Evolutionary conservation across 2,329 filamentous ascomycete species (phyloP), one percentile per base, ranked within the genome.

Genomic region (Calonectria ilicicola): DNA sequence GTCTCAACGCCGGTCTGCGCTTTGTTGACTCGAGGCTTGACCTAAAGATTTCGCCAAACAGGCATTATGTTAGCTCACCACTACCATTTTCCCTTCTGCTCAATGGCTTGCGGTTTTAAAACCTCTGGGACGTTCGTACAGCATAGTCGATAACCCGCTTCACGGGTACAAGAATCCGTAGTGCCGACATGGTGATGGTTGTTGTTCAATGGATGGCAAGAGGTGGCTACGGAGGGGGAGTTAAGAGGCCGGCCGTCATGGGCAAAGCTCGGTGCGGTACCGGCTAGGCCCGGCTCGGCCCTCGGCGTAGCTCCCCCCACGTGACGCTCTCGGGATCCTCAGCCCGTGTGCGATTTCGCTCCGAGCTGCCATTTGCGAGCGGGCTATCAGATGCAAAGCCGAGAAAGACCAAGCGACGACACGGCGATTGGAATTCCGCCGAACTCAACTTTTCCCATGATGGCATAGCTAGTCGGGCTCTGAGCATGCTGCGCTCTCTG

Each of bases 111-210:
- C 65, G 26, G 19, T 26, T 60, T 5, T 27, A 9, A 17, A 40
- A 72, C 64, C 53, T 19, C 4, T 10, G 19, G 40, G 60, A 12
- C 14, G 38, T 19, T 72, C 91, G 82, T 86, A 95, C 93, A 79
- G 94, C 93, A 90, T 95, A 95, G 89, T 96, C 94, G 87, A 96
- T 95, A 64, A 96, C 94, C 91, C 94, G 88, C 88, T 96, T 96
- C 60, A 96, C 87, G 84, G 94, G 94, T 4, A 96, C 93, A 74
- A 96, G 89, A 84, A 96, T 95, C 83, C 93, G 89, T 79, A 95
- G 86, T 69, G 90, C 87, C 80, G 91, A 91, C 91, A 92, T 92
- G 75, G 77, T 74, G 73, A 68, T 65, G 80, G 77, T 77, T 78
- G 77, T 74, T 76, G 79, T 72, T 75, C 77, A 79, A 79, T 80